Evolutionary conservation across 2,329 filamentous ascomycete genomes (phyloP).

Genomic region (Fusarium algeriense): DNA sequence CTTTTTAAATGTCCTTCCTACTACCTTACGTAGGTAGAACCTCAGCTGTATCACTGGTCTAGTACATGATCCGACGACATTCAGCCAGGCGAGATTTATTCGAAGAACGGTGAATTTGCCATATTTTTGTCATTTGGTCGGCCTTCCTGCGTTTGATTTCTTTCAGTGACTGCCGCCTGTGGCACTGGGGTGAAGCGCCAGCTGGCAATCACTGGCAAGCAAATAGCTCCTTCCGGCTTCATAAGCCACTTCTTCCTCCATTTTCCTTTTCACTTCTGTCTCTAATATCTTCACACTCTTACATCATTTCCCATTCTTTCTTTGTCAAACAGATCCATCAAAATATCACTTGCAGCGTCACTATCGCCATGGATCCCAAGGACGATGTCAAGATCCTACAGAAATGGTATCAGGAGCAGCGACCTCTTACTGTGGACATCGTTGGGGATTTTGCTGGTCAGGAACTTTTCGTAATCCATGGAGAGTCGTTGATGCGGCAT

Average conservation of each 20-base stretch:
- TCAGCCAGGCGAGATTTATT: neutral
- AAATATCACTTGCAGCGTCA: neutral
- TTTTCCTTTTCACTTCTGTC: neutral
- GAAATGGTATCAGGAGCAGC: constrained; percentile 18
- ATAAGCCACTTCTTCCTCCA: neutral
- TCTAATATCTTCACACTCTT: too few species aligned
- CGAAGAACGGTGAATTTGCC: neutral
- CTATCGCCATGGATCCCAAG: neutral
- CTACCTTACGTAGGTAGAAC: neutral
- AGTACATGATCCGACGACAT: neutral
- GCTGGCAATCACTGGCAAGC: neutral
- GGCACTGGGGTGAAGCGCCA: neutral
- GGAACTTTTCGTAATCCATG: constrained; percentile 79
- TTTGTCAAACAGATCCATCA: neutral
- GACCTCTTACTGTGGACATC: constrained; percentile 64
- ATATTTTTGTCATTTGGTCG: neutral
- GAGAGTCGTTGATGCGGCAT: constrained; percentile 76
- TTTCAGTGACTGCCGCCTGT: neutral
- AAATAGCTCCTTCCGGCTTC: neutral
- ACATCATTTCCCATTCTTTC: neutral
- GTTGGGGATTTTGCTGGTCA: constrained; percentile 81
- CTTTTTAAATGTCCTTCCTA: neutral
- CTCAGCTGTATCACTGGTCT: neutral
- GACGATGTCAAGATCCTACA: constrained; percentile 9
- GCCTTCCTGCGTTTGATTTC: neutral